Conservation (phyloP, 257 asterid species). For the Penstemon barbatus region DNA sequence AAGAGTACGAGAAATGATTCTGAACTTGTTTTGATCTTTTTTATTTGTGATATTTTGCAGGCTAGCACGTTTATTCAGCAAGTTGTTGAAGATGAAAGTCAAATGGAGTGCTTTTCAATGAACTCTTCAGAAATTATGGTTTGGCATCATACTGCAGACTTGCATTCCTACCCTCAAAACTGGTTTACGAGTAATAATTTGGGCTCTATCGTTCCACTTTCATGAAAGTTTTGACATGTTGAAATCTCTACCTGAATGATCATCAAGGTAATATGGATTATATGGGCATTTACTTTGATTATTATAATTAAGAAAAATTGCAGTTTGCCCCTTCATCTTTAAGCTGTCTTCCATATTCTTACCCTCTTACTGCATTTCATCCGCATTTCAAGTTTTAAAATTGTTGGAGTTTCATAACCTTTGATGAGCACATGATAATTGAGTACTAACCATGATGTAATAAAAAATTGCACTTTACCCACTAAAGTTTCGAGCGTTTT, state of each 20-base stretch:
- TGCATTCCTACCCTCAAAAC: conserved; percentile 32
- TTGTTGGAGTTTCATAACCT: too few species aligned
- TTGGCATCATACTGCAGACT: conserved; percentile 50
- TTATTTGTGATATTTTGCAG: conserved; percentile 40
- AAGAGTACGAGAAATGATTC: neutral
- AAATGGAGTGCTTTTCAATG: conserved; percentile 71
- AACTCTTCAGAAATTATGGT: conserved; percentile 53
- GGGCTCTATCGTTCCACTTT: conserved; percentile 32
- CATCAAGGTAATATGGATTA: conserved; percentile 24
- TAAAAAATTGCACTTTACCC: too few species aligned
- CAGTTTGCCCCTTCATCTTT: neutral
- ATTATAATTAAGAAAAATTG: too few species aligned
- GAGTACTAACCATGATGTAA: too few species aligned
- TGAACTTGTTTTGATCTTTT: conserved; percentile 6
- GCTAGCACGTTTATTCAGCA: conserved; percentile 69
- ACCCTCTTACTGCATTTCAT: too few species aligned
- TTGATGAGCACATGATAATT: too few species aligned
- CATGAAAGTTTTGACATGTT: conserved; percentile 23
- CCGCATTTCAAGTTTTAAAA: too few species aligned
- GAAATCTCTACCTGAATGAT: neutral
- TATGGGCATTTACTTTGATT: neutral
- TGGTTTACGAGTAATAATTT: conserved; percentile 33
- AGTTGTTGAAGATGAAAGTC: conserved; percentile 80
- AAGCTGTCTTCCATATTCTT: too few species aligned
- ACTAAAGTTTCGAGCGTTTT: too few species aligned